Base-by-base conservation (phyloP, 139 green algal species). In the Auxenochlorella pyrenoidosa region DNA sequence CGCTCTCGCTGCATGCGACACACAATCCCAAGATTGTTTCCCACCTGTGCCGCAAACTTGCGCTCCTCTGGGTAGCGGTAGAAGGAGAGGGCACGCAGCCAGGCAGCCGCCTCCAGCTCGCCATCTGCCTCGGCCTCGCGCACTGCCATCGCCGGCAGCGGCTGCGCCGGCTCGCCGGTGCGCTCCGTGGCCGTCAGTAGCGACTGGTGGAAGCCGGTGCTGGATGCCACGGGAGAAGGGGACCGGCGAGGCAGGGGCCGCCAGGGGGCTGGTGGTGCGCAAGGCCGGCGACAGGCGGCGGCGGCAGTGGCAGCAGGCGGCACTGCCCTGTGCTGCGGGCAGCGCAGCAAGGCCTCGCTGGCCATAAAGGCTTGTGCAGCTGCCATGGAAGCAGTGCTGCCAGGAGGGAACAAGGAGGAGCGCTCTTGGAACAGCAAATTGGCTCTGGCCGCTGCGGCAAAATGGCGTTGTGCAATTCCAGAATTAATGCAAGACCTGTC, bases 61-160 rank as follows among this genome's bases (percentile, higher is more conserved):
- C 92, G 79, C 73, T 94, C 92, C 66, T 87, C 86, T 34, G 92
- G 92, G 76, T 94, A 94, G 38, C 87, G 87, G 85, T 93, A 91
- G 66, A 94, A 94, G 24, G 88, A 92, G 21, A 78, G 83, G 30
- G 92, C 92, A 1, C 92, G 86, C 40, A 94, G 77, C 80, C 70
- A 87, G 28, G 79, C 84, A 16, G 75, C 77, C 24, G 91, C 89
- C 54, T 86, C 40, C 26, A 94, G 78, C 81, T 94, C 92, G 19
- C 83, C 88, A 60, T 93, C 88, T 2, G 36, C 71, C n/a, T 88
- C n/a, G 3, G 88, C 84, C 28, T 84, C 76, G 44, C 89, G 63
- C 41, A 84, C 63, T 24, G 34, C 43, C 41, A 89, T 18, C 16
- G 54, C n/a, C 6, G 28, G 36, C 60, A 86, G 58, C 71, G 65